These are phyloP conservation scores for Dioszegia aurantiaca DNA, from an alignment of 768 basidiomycete species.

Conservation along the genomic window DNA sequence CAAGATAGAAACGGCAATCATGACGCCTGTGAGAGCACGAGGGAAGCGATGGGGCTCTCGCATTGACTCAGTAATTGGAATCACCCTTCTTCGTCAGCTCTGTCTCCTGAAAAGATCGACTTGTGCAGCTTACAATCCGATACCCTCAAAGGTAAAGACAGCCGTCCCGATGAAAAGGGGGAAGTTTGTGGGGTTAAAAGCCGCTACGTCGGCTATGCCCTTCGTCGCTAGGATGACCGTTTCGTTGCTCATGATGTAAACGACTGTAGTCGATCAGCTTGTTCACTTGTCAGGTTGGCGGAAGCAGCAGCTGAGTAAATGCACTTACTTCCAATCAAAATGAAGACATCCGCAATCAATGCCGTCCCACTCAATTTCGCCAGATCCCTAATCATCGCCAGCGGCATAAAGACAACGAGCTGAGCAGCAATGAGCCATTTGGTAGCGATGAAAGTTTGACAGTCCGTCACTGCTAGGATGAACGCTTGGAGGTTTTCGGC, in stretches of 20 bases:
- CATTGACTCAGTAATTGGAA: constrained; percentile 98
- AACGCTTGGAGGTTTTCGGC: constrained; percentile 87
- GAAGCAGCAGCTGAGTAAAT: constrained; percentile 52
- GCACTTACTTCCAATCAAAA: constrained; percentile 69
- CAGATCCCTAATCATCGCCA: constrained; percentile 86
- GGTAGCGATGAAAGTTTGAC: constrained; percentile 65
- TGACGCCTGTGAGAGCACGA: constrained; percentile 77
- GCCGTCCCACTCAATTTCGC: constrained; percentile 90
- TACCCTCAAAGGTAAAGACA: constrained; percentile 97
- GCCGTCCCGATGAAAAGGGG: constrained; percentile 93
- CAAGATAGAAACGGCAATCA: constrained; percentile 77
- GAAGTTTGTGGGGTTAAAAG: constrained; percentile 88
- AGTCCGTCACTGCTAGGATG: constrained; percentile 74
- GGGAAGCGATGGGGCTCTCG: constrained; percentile 92
- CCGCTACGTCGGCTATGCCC: constrained; percentile 73
- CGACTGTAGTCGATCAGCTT: constrained; percentile 33
- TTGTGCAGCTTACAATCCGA: constrained; percentile 67
- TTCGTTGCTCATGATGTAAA: constrained; percentile 66
- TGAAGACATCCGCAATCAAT: constrained; percentile 90
- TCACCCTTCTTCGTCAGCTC: constrained; percentile 58
- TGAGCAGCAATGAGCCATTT: constrained; percentile 77
- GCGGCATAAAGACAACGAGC: constrained; percentile 79
- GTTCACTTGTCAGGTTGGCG: too few relatives aligned
- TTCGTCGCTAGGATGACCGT: constrained; percentile 62
- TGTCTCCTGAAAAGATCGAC: not conserved